Base-by-base conservation (phyloP, 2,329 filamentous ascomycete genomes). In the Neonectria neomacrospora region DNA sequence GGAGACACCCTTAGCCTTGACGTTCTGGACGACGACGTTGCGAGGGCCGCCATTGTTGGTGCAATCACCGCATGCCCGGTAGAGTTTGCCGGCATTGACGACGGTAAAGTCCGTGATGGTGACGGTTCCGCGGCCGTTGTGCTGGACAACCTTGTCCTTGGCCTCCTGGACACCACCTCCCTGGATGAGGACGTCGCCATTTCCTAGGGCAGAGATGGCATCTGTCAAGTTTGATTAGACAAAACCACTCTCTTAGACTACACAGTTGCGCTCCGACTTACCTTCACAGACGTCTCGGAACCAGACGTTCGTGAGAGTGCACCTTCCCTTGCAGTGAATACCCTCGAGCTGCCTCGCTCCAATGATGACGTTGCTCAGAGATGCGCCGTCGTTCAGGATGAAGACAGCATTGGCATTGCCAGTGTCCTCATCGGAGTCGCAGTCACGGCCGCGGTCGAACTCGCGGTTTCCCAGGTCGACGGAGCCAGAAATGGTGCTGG, bases 231-330 rank as follows among this genome's bases (percentile, higher is more conserved):
- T 52, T 34, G n/a, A 28, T 51, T 30, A 44, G 52, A 52, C 20
- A 18, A 30, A 3, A 22, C 34, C 18, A 8, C 8, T 4, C n/a
- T 23, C 0, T 26, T 18, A 3, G 10, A 30, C 20, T 9, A 1
- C 9, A 11, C 23, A 3, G 11, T 16, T 14, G 20, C 14, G 3
- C 11, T 47, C 8, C 5, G 30, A 28, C 56, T 59, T 53, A 54
- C 56, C 56, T 26, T 80, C 78, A 66, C 78, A 80, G 47, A 80
- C 76, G 44, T 78, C 74, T 16, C 73, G 67, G 72, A 76, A 78
- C 78, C 77, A 78, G 53, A 80, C 78, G 66, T 76, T 76, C 54
- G 70, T 72, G 10, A 76, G 67, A 11, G 73, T 76, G 71, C 63
- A 48, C 67, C 72, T 48, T 76, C 71, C 68, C 5, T 66, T 54